Base-by-base conservation (phyloP, 2,329 filamentous ascomycete species). In the Aspergillus calidoustus region DNA sequence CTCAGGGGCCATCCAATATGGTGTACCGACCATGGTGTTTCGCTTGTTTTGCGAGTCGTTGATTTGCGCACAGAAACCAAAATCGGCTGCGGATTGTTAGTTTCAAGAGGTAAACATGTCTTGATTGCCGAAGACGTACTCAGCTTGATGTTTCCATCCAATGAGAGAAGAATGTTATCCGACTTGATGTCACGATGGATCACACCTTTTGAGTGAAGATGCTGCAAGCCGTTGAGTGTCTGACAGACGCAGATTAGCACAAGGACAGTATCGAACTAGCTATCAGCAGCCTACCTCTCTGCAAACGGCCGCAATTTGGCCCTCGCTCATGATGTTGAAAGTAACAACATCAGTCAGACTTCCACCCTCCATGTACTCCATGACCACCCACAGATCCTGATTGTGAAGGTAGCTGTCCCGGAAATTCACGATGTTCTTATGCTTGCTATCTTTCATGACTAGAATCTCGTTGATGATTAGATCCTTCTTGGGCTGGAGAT, bases 341-440 rank as follows among this genome's bases (percentile, higher is more conserved):
- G 95, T 99, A 60, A 99, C 95, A 57, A 99, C 95, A 77, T 99
- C 95, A 11, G 95, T 99, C 75, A 99, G 82, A 78, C 93, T 97
- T 65, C 95, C 95, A 62, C 95, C 95, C 78, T 99, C 94, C 95
- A 99, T 99, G 73, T 94, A 99, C 80, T 99, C 95, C 95, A 99
- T 99, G 38, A 98, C 92, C 1, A 99, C 95, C 95, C 95, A 99
- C 31, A 99, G 82, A 77, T 98, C 95, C 48, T 94, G 91, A 13
- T 87, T 86, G 61, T 93, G 90, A 11, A 99, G 83, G 77, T 93
- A 98, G 76, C 93, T 97, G 81, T 98, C 95, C 81, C 98, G 94
- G 78, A 98, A 99, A 78, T 99, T 99, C 79, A 99, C 95, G 79
- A 99, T 96, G 76, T 98, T 98, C 72, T 93, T 94, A 76, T 99